phyloP scores from a whole-genome alignment of 352 stramenopile genomes.

The Pythium utonaiense region DNA sequence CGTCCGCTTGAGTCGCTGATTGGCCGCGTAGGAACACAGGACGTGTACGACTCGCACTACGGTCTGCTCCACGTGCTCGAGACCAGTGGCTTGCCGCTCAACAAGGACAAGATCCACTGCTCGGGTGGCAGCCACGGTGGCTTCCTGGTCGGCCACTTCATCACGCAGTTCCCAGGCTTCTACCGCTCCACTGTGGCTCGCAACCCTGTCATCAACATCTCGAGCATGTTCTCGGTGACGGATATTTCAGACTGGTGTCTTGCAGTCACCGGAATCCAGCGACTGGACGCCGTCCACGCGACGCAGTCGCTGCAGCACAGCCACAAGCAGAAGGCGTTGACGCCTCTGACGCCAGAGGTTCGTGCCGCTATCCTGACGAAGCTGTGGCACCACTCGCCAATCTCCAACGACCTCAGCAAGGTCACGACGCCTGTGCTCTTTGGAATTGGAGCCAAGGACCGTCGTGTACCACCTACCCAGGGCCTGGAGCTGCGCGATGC shows the following conservation, averaged over 20 bases:
- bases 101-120: conserved; percentile 85
- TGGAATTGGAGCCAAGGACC: conserved; percentile 90
- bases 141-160: conserved; percentile 92
- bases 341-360: conserved; percentile 36
- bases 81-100: conserved; percentile 52
- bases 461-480: conserved; percentile 88
- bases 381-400: conserved; percentile 88
- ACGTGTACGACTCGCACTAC: conserved; percentile 92
- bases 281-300: conserved; percentile 86
- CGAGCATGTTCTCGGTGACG: conserved; percentile 89
- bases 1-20: conserved; percentile 87
- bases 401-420: conserved; percentile 79
- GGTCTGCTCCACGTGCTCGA: conserved; percentile 72
- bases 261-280: conserved; percentile 75
- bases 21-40: conserved; percentile 87
- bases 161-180: conserved; percentile 92
- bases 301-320: conserved; percentile 40
- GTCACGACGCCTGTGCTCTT: conserved; percentile 90
- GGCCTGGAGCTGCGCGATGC: conserved; percentile 92
- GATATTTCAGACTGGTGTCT: conserved; percentile 98
- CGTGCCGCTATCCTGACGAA: conserved; percentile 60
- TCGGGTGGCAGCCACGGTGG: conserved; percentile 95
- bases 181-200: conserved; percentile 89
- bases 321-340: conserved; percentile 22
- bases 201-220: conserved; percentile 94